Evolutionary conservation across 208 protist species (phyloP).

Genomic region (Leishmania tarentolae): DNA sequence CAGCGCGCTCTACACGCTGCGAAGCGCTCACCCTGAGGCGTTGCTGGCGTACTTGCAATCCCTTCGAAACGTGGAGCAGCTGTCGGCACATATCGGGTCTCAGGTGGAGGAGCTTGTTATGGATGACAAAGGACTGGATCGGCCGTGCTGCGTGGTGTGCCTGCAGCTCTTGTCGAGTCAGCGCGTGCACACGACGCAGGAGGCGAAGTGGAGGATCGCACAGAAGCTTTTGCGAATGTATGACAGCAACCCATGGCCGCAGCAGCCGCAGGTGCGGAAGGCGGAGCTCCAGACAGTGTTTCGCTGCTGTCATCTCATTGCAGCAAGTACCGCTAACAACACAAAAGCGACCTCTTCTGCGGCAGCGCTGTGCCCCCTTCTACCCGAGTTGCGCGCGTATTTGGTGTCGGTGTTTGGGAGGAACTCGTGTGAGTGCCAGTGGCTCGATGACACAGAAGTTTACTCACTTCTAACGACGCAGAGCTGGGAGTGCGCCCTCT

Average conservation of each 20-base stretch:
- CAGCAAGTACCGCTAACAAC: constrained; percentile 6
- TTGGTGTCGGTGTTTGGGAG: constrained; percentile 51
- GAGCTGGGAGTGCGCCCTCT: constrained; percentile 43
- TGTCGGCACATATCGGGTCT: constrained; percentile 26
- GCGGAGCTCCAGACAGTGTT: constrained; percentile 81
- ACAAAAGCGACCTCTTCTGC: not conserved
- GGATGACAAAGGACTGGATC: constrained; percentile 59
- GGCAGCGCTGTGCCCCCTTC: constrained; percentile 2
- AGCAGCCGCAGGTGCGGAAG: constrained; percentile 68
- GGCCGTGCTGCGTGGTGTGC: constrained; percentile 62
- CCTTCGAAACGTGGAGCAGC: constrained; percentile 52
- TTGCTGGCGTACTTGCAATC: constrained; percentile 73
- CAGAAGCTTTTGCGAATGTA: constrained; percentile 41
- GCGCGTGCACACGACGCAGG: constrained; percentile 28
- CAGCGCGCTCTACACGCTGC: constrained; percentile 44
- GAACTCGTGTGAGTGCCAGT: constrained; percentile 58
- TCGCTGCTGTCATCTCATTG: constrained; percentile 73
- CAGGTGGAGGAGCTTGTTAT: constrained; percentile 53
- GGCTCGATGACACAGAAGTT: constrained; percentile 72
- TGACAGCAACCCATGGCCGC: constrained; percentile 72
- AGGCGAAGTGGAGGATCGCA: constrained; percentile 43
- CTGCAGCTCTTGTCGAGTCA: constrained; percentile 67
- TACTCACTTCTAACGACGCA: constrained; percentile 51
- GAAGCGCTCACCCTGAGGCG: constrained; percentile 67
- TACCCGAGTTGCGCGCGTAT: constrained; percentile 28